Evolutionary conservation across 495 filamentous ascomycete species (phyloP).

Genomic region (Lophiostoma macrostomum): DNA sequence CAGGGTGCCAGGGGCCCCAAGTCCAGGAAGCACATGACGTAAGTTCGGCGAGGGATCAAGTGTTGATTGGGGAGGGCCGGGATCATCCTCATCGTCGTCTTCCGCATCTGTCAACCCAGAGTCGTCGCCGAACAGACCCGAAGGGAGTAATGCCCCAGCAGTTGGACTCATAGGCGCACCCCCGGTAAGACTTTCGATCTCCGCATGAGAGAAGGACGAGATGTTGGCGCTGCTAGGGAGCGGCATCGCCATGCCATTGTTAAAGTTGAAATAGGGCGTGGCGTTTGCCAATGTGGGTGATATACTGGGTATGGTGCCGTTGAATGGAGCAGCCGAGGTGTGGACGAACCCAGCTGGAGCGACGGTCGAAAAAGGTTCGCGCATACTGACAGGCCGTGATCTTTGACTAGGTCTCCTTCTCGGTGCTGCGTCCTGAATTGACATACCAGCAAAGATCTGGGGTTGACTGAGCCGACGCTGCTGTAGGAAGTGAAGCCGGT

Average conservation of each 20-base stretch:
- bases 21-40: constrained; percentile 27
- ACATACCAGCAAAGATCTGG: constrained; percentile 18
- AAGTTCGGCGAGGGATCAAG: constrained; percentile 20
- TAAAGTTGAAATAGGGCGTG: constrained; percentile 40
- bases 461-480: constrained; percentile 33
- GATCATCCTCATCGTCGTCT: constrained; percentile 28
- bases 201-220: constrained; percentile 34
- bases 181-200: constrained; percentile 39
- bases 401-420: constrained; percentile 25
- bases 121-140: constrained; percentile 43
- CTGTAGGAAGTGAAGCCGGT: constrained; percentile 18
- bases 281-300: constrained; percentile 29
- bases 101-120: constrained; percentile 23
- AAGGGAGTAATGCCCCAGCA: constrained; percentile 41
- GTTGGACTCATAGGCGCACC: constrained; percentile 43
- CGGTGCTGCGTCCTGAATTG: constrained; percentile 12
- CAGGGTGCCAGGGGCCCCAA: constrained; percentile 33
- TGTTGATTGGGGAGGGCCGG: constrained; percentile 13
- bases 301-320: constrained; percentile 29
- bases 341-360: constrained; percentile 25
- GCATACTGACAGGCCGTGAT: constrained; percentile 29
- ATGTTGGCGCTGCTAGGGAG: constrained; percentile 3
- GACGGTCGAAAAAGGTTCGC: constrained; percentile 26
- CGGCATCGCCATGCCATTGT: constrained; percentile 39
- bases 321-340: constrained; percentile 23